Evolutionary conservation across 2,329 filamentous ascomycete species (phyloP).

Genomic region (Arthrobotrys sinensis): DNA sequence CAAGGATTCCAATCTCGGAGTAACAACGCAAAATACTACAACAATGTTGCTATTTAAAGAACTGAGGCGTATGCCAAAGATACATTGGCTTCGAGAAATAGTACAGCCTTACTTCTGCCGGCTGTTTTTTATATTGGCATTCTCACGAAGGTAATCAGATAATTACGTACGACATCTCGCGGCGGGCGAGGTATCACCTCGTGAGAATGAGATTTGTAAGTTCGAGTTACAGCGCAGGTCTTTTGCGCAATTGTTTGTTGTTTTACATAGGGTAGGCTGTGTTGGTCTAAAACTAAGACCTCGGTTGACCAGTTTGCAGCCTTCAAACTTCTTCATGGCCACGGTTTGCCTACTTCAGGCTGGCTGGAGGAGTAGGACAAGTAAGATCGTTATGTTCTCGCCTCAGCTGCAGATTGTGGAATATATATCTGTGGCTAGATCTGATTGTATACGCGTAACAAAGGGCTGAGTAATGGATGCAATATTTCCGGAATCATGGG

Average conservation of each 20-base stretch:
- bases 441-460: too few species aligned
- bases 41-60: slow-evolving; percentile 16
- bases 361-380: too few species aligned
- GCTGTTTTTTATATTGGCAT: not conserved
- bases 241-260: not conserved
- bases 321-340: too few species aligned
- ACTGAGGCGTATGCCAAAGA: not conserved
- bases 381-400: too few species aligned
- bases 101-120: not conserved
- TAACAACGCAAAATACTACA: slow-evolving; percentile 3
- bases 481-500: too few species aligned
- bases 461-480: too few species aligned
- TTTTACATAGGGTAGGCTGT: not conserved
- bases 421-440: too few species aligned
- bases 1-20: not conserved
- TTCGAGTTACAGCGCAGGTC: not conserved
- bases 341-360: too few species aligned
- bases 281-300: not conserved
- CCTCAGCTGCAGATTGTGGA: too few species aligned
- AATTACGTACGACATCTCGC: not conserved
- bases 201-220: not conserved
- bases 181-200: not conserved
- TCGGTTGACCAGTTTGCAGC: too few species aligned
- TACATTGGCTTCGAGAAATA: not conserved
- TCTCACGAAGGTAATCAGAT: not conserved